Evolutionary conservation across 2,329 filamentous ascomycete species (phyloP).

Genomic region (Trichophyton benhamiae): DNA sequence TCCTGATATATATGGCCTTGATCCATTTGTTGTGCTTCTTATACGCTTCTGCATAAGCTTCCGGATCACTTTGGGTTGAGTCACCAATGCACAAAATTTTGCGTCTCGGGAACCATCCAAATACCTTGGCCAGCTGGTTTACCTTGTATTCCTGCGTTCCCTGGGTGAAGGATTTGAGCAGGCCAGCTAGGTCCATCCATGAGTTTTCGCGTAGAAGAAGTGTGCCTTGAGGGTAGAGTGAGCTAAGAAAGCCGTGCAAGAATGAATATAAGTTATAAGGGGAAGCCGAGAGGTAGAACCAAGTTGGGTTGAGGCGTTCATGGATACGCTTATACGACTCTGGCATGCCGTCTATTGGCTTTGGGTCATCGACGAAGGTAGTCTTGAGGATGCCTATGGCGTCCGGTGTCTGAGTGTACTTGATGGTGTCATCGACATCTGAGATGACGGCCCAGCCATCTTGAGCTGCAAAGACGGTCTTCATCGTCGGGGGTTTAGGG

Average conservation of each 20-base stretch:
- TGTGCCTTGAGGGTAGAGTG: constrained; percentile 63
- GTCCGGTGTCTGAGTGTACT: constrained; percentile 70
- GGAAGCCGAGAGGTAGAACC: constrained; percentile 88
- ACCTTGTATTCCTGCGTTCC: constrained; percentile 80
- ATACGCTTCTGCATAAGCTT: constrained; percentile 73
- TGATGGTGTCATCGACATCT: constrained; percentile 93
- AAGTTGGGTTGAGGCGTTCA: constrained; percentile 50
- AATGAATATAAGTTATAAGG: constrained; percentile 92
- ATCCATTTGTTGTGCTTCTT: constrained; percentile 62
- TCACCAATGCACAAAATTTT: constrained; percentile 80
- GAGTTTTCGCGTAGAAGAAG: constrained; percentile 74
- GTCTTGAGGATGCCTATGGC: constrained; percentile 67
- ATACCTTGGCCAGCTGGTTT: constrained; percentile 63
- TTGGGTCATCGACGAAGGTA: constrained; percentile 68
- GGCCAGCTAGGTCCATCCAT: constrained; percentile 71
- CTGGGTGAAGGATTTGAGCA: constrained; percentile 66
- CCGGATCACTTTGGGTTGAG: constrained; percentile 81
- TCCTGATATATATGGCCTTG: constrained; percentile 71
- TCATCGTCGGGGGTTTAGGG: constrained; percentile 41
- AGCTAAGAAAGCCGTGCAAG: constrained; percentile 58
- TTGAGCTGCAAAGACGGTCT: constrained; percentile 60
- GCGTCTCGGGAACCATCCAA: constrained; percentile 63
- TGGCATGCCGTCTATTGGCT: constrained; percentile 67
- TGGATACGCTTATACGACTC: constrained; percentile 62
- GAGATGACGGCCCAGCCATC: constrained; percentile 78